Conservation (phyloP, 225 moss, liverwort and hornwort genomes). For the Bryoerythrophyllum caledonicum region DNA sequence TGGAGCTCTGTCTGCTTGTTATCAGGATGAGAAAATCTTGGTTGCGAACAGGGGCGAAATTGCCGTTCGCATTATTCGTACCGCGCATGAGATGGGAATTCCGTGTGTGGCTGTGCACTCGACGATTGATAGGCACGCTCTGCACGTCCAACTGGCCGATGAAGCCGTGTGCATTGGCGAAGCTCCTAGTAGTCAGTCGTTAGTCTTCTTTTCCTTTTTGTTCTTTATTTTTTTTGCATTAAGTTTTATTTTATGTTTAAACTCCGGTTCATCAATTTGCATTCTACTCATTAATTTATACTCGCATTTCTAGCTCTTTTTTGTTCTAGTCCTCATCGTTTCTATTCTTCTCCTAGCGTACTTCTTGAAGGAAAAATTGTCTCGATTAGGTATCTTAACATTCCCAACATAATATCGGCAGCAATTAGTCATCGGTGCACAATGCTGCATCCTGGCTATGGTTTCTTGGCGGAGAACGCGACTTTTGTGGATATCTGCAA, state of each 20-base stretch:
- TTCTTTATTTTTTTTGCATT: no score
- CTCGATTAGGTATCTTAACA: slow-evolving; percentile 81
- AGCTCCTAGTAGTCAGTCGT: slow-evolving; percentile 98
- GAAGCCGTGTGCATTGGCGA: slow-evolving; percentile 97
- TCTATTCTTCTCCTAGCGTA: no score
- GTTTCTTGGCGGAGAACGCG: slow-evolving; percentile 97
- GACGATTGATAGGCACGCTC: slow-evolving; percentile 90
- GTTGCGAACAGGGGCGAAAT: slow-evolving; percentile 96
- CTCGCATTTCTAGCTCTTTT: no score
- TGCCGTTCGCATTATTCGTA: slow-evolving; percentile 91
- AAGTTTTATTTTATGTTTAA: no score
- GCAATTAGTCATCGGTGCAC: slow-evolving; percentile 93
- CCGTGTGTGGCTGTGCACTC: slow-evolving; percentile 98
- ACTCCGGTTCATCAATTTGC: no score
- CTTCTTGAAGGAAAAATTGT: no score
- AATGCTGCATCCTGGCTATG: slow-evolving; percentile 98
- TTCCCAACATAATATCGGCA: slow-evolving; percentile 94
- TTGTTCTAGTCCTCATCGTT: no score
- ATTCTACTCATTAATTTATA: no score
- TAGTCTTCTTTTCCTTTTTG: slow-evolving; percentile 23
- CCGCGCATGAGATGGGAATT: slow-evolving; percentile 99
- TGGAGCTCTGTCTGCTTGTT: slow-evolving; percentile 75
- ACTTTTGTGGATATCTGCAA: slow-evolving; percentile 99
- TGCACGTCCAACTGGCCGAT: slow-evolving; percentile 94
- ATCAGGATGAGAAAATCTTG: slow-evolving; percentile 85